phyloP scores from a whole-genome alignment of 257 asterid species.

The Jasminum sambac region DNA sequence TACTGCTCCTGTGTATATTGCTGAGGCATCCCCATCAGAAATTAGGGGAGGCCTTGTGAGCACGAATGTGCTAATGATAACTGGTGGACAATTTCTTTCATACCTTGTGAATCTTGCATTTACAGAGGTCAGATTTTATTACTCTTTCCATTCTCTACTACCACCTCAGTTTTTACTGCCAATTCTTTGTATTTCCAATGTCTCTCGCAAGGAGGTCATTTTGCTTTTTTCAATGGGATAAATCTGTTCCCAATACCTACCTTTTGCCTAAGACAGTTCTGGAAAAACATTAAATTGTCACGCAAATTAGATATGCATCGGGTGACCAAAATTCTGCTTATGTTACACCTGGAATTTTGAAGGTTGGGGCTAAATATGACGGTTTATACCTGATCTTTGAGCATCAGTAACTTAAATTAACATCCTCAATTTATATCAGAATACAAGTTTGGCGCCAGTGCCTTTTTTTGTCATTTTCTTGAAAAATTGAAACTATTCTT shows the following conservation, averaged over 20 bases:
- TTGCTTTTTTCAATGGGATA: neutral
- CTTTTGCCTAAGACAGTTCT: neutral
- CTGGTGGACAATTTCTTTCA: constrained; percentile 96
- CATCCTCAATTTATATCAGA: neutral
- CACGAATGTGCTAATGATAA: constrained; percentile 95
- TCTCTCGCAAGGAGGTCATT: constrained; percentile 6
- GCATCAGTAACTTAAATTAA: neutral
- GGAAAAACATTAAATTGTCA: neutral
- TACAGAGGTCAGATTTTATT: constrained; percentile 69
- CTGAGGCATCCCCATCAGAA: constrained; percentile 93
- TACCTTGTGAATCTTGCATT: constrained; percentile 94
- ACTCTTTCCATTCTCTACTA: constrained; percentile 11
- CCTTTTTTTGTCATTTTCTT: neutral
- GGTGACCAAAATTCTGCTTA: neutral
- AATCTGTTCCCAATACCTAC: neutral
- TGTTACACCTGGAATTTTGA: neutral
- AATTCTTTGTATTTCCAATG: neutral
- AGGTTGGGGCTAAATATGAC: neutral
- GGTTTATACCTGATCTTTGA: neutral
- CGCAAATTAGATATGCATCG: neutral
- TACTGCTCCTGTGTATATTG: constrained; percentile 94
- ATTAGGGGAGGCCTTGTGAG: constrained; percentile 94
- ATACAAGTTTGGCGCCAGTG: neutral
- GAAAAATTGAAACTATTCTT: neutral
- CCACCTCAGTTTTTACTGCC: neutral